These are phyloP conservation scores for Apiotrichum montevideense DNA, from an alignment of 1,284 basidiomycete genomes.

Conservation along the genomic window DNA sequence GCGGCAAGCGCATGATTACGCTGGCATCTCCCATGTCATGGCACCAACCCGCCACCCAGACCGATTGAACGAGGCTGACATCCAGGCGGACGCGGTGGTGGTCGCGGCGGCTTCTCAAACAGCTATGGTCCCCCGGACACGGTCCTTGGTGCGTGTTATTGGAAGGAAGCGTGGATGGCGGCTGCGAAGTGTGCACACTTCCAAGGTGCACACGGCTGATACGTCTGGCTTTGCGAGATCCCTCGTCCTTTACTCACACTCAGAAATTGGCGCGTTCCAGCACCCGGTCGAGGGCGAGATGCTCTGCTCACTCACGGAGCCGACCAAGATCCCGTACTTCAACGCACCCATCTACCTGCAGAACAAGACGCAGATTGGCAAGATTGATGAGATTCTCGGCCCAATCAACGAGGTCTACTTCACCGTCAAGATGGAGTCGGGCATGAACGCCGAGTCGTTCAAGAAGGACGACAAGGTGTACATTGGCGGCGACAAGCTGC, in stretches of 20 bases:
- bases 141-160: constrained; percentile 61
- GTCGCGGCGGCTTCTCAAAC: constrained; percentile 58
- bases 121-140: constrained; percentile 74
- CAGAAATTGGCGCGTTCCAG: constrained; percentile 81
- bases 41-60: no score
- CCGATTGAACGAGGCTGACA: background rate
- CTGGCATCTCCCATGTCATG: no score
- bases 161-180: background rate
- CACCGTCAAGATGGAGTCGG: constrained; percentile 93
- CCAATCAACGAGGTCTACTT: constrained; percentile 99
- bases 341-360: constrained; percentile 98
- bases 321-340: constrained; percentile 95
- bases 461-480: constrained; percentile 98
- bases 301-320: constrained; percentile 80
- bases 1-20: no score
- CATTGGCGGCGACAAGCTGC: constrained; percentile 89
- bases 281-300: constrained; percentile 98
- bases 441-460: constrained; percentile 93
- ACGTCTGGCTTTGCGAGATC: no score
- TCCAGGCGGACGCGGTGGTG: constrained; percentile 21
- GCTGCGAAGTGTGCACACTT: background rate
- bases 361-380: constrained; percentile 91
- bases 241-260: no score
- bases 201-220: no score
- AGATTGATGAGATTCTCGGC: constrained; percentile 78